Evolutionary conservation across 768 basidiomycete species (phyloP).

Genomic region (Suillus decipiens): DNA sequence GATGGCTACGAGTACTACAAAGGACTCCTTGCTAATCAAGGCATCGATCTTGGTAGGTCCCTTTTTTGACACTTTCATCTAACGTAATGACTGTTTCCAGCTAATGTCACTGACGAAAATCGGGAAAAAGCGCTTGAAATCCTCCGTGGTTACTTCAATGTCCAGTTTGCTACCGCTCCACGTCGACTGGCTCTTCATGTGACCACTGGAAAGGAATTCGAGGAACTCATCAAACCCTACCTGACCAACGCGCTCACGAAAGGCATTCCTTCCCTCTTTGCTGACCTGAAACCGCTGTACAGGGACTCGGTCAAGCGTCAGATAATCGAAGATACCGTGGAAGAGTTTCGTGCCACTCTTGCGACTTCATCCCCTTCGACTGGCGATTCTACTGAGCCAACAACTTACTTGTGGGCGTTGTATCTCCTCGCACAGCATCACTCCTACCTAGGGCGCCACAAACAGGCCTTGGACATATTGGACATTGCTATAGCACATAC

Average conservation of each 20-base stretch:
- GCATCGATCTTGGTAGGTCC: slow-evolving; percentile 59
- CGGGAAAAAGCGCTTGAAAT: slow-evolving; percentile 54
- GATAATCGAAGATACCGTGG: slow-evolving; percentile 68
- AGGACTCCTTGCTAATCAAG: slow-evolving; percentile 67
- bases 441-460: slow-evolving; percentile 55
- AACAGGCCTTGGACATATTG: slow-evolving; percentile 60
- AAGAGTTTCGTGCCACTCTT: slow-evolving; percentile 44
- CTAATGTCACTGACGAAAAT: slow-evolving; percentile 48
- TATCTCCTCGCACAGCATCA: slow-evolving; percentile 94
- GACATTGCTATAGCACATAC: slow-evolving; percentile 76
- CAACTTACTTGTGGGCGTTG: slow-evolving; percentile 90
- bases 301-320: slow-evolving; percentile 60
- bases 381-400: slow-evolving; percentile 48
- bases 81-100: slow-evolving; percentile 26
- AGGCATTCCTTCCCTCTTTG: slow-evolving; percentile 92
- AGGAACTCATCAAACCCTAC: slow-evolving; percentile 62
- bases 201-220: slow-evolving; percentile 73
- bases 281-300: slow-evolving; percentile 89
- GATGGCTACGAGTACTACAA: slow-evolving; percentile 82
- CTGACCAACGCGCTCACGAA: slow-evolving; percentile 69
- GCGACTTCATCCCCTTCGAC: slow-evolving; percentile 27
- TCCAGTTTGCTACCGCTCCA: slow-evolving; percentile 69
- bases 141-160: slow-evolving; percentile 63
- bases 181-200: slow-evolving; percentile 72
- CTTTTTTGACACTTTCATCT: neutral